phyloP scores from a whole-genome alignment of 495 filamentous ascomycete species.

The Penicillium macrosclerotiorum region DNA sequence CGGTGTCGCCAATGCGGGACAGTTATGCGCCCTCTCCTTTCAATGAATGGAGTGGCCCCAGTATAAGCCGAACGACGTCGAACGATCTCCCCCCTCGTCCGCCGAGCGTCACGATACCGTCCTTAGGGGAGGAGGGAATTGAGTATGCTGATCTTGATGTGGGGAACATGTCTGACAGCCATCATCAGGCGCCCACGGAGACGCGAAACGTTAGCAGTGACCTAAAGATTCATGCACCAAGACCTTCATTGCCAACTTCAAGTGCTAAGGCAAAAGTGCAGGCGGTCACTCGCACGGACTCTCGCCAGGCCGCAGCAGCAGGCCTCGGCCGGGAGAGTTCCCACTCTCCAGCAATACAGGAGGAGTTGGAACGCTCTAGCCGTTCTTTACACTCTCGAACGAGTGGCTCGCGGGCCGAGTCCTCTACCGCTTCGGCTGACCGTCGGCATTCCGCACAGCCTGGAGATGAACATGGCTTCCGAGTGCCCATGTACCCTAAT shows the following conservation, averaged over 20 bases:
- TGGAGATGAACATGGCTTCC: conserved; percentile 80
- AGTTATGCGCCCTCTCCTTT: conserved; percentile 83
- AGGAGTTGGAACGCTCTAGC: conserved; percentile 62
- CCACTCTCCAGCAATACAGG: conserved; percentile 32
- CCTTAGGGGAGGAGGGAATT: conserved; percentile 82
- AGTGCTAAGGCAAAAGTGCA: conserved; percentile 79
- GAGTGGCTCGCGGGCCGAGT: conserved; percentile 52
- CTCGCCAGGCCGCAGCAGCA: conserved; percentile 73
- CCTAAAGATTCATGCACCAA: conserved; percentile 87
- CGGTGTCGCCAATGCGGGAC: conserved; percentile 71
- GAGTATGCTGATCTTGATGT: conserved; percentile 73
- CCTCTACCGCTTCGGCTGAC: conserved; percentile 48
- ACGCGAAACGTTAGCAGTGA: conserved; percentile 77
- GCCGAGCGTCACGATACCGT: conserved; percentile 77
- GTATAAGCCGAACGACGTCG: conserved; percentile 45
- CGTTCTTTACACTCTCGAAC: conserved; percentile 44
- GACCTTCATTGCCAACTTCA: conserved; percentile 72
- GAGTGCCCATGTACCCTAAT: conserved; percentile 91
- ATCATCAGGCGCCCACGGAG: conserved; percentile 54
- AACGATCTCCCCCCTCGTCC: conserved; percentile 58
- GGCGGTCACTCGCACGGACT: conserved; percentile 85
- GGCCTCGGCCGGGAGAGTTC: conserved; percentile 69
- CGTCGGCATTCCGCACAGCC: conserved; percentile 49
- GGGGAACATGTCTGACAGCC: conserved; percentile 30
- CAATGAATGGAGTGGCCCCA: conserved; percentile 59